Evolutionary conservation across 2,329 filamentous ascomycete species (phyloP), one percentile per base, ranked within the genome.

Genomic region (Fusarium papillatum): DNA sequence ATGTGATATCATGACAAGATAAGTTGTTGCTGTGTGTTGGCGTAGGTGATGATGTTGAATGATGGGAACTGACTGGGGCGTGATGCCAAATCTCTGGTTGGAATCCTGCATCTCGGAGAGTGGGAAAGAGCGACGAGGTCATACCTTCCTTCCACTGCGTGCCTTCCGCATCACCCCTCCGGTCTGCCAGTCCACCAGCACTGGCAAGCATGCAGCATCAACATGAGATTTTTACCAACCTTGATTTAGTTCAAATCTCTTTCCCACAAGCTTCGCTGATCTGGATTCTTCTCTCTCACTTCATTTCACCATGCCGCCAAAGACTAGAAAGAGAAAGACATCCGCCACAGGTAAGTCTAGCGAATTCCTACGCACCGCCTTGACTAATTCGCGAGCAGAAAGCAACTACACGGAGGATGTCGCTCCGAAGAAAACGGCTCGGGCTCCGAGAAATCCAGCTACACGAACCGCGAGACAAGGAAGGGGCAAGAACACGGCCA

Each of bases 241-340:
- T n/a, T 16, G 41, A 68, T 36, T 36, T 16, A 24, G 17, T 34
- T 39, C 34, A 22, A 39, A 26, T 26, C 13, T 16, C 16, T n/a
- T 36, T 60, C 22, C 26, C 13, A 10, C n/a, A 60, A 26, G 6
- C 55, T 11, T 39, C 24, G 14, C 26, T 46, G 14, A 26, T 46
- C 60, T n/a, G 38, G 7, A 10, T 43, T 39, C n/a, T 19, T 17
- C 10, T 17, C 19, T 19, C 19, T 19, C 16, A 22, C 31, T 10
- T 62, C 5, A 59, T 7, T 10, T 59, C 5, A 59, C 4, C 31
- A 83, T 83, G 82, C 75, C 81, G 7, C 76, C 79, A 17, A 70
- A 60, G 60, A 77, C 77, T 14, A 70, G 79, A n/a, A 83, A 81
- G 50, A 79, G 80, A 68, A 82, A 76, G 34, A 53, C 46, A 9